Base-by-base conservation (phyloP, 495 filamentous ascomycete species). In the Hypoxylon intermedium region DNA sequence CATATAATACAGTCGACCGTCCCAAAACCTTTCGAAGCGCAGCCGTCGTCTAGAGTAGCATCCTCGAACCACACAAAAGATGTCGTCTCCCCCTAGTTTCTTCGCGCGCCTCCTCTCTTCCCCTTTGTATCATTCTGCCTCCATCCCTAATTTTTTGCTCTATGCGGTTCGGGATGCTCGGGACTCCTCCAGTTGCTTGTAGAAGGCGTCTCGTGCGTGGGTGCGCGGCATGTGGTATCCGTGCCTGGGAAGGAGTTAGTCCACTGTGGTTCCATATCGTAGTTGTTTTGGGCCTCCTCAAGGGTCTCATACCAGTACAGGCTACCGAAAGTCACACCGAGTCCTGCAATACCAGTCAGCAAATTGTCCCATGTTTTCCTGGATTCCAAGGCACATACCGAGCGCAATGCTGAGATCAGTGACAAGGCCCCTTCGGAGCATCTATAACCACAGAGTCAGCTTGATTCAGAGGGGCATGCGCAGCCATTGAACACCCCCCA, bases 201-300 rank as follows among this genome's bases (percentile, higher is more conserved):
- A 79, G 75, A 71, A 76, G 52, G 61, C 60, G 69, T 82, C 79
- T 60, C 79, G 79, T 38, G 71, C 74, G 61, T 76, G 60, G 62
- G 75, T 79, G 58, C 79, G 79, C 23, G 79, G 79, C 50, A 80
- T 71, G 70, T 82, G 79, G 74, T 72, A 82, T 68, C 79, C 79
- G 74, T 79, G 79, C 79, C 79, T 81, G 60, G 30, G 11, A 42
- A 2, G 7, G 15, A 42, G 68, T 70, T 70, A 67, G 71, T 16
- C 20, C 3, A 19, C n/a, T 43, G 13, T 41, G n/a, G n/a, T 4
- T 37, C 34, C 34, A 5, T 15, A 13, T 37, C 34, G 34, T 37
- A 12, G 34, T 37, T 5, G 2, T 15, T 13, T 2, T 12, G 31
- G 15, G 2, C 11, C 5, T 37, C 34, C 21, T 21, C 9, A 56